A percentile compares a stretch with the other conserved stretches of the same genome.
These are phyloP conservation scores for Dendrobium officinale DNA, from an alignment of 106 monocot species.

Conservation along the genomic window DNA sequence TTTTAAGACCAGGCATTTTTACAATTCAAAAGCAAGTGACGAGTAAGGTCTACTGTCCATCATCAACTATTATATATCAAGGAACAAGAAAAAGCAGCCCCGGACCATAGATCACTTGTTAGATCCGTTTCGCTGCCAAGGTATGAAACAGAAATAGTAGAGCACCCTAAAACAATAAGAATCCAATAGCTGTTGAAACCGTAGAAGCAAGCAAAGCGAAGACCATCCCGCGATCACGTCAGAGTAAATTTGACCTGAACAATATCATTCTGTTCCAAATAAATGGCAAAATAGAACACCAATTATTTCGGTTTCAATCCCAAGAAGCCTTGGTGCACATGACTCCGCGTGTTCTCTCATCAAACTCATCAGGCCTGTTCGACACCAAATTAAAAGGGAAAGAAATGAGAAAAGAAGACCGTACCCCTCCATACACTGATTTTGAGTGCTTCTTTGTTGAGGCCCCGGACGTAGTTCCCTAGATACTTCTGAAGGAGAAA, in stretches of 20 bases:
- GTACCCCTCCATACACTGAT: slow-evolving; percentile 98
- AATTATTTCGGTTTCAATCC: neutral
- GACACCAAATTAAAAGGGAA: neutral
- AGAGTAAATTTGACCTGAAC: neutral
- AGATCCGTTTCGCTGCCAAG: neutral
- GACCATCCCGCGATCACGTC: neutral
- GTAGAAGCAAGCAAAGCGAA: neutral
- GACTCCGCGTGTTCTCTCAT: neutral
- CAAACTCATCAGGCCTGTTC: neutral
- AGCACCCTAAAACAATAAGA: neutral
- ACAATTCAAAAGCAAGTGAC: neutral
- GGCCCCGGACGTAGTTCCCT: slow-evolving; percentile 93
- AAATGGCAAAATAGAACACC: neutral
- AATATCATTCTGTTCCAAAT: neutral
- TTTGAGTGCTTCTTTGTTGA: slow-evolving; percentile 97
- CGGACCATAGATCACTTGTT: neutral
- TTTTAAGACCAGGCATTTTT: neutral
- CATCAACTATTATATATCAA: neutral
- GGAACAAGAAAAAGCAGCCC: neutral
- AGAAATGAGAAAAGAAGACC: neutral
- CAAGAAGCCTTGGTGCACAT: neutral
- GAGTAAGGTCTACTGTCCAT: neutral
- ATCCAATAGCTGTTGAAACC: neutral
- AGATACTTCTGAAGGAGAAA: slow-evolving; percentile 89
- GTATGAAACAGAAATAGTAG: neutral